Evolutionary conservation across 1,284 basidiomycete genomes (phyloP), one percentile per base, ranked within the genome.

Genomic region (Cutaneotrichosporon sp.): DNA sequence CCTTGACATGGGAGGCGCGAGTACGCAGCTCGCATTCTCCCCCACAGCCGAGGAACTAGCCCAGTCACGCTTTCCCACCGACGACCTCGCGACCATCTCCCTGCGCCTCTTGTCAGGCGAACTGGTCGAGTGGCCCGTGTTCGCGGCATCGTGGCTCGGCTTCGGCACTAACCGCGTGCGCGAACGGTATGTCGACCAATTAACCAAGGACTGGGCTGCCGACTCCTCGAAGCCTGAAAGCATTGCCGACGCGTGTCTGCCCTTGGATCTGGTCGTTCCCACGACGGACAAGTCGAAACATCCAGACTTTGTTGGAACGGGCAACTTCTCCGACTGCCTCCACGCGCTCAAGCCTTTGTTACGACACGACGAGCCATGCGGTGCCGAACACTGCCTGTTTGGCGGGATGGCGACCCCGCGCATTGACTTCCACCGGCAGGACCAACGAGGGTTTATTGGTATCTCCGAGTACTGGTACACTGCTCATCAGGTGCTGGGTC

Each of bases 381-480:
- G 83, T 2, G 84, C 90, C 59, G 77, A 82, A 0, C 89, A 91
- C 2, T 98, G 94, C 74, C 81, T 94, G n/a, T 97, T 98, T 81
- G 88, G 93, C 66, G 96, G 94, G n/a, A 83, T 97, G 1, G 85
- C 91, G 51, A 93, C 74, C 0, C 75, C 90, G 3, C 82, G 83
- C 3, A 93, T 93, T 63, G 88, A 96, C 74, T 97, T 96, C 70
- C 82, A 84, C 38, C 85, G 85, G 26, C 89, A 90, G 19, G 74
- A 75, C 47, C 74, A 75, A 55, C 53, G 74, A 31, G 88, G 88
- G 57, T 97, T 98, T 69, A 97, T 99, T 61, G 96, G 96, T 4
- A 86, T 98, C 29, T 94, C 90, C 11, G 96, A 99, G 74, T 99
- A 98, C 72, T 99, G 94, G 93, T 98, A 97, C 76, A 97, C 93